A percentile compares a stretch with the other conserved stretches of the same genome.
These are phyloP conservation scores for Taphrina communis DNA, from an alignment of 1,139 yeast species.

Conservation along the genomic window DNA sequence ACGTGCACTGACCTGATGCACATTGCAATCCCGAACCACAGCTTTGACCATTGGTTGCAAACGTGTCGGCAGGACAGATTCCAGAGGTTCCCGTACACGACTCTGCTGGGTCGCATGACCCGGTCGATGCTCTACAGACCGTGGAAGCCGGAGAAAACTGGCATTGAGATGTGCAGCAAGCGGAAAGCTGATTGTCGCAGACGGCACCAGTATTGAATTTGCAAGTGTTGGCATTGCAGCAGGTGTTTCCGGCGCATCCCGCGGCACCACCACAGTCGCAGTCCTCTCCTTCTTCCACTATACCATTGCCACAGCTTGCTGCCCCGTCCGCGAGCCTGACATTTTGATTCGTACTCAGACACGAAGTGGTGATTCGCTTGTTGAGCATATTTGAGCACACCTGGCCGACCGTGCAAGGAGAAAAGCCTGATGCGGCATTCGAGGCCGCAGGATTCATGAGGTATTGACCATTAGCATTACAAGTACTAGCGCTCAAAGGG, in stretches of 20 bases:
- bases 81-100: conserved; percentile 53
- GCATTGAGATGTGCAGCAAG: conserved; percentile 51
- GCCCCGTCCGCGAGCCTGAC: conserved; percentile 49
- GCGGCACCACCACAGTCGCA: conserved; percentile 55
- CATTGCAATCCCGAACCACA: conserved; percentile 50
- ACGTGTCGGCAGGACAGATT: conserved; percentile 51
- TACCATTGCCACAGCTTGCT: conserved; percentile 55
- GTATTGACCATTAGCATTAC: conserved; percentile 52
- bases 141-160: conserved; percentile 50
- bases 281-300: conserved; percentile 55
- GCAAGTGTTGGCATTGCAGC: conserved; percentile 54
- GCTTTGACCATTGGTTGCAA: conserved; percentile 49
- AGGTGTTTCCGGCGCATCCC: conserved; percentile 51
- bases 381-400: conserved; percentile 51
- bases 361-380: conserved; percentile 51
- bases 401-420: conserved; percentile 53
- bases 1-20: conserved; percentile 54
- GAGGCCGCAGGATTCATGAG: conserved; percentile 54
- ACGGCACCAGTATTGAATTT: conserved; percentile 51
- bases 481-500: conserved; percentile 49
- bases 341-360: conserved; percentile 52
- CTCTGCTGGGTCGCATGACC: conserved; percentile 54
- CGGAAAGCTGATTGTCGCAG: conserved; percentile 54
- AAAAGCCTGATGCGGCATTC: conserved; percentile 50
- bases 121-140: conserved; percentile 52